Evolutionary conservation across 805 yeast genomes (phyloP), one percentile per base, ranked within the genome.

Genomic region (Ogataea polymorpha): DNA sequence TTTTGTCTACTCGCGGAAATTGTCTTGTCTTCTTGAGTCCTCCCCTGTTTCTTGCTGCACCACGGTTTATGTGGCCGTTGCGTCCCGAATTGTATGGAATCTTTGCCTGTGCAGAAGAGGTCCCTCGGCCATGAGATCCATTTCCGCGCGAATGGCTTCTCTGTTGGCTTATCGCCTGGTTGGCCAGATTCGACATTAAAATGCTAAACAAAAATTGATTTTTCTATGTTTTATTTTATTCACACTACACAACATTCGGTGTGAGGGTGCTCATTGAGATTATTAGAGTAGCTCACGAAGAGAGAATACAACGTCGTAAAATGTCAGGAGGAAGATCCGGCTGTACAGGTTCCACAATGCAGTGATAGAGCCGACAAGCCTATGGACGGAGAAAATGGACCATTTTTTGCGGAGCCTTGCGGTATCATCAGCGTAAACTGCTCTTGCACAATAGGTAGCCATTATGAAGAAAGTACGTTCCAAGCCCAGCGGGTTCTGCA

Each of bases 391-490:
- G 52, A 60, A 54, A 17, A 32, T 45, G 1, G 38, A 25, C 36
- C 45, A 34, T 5, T 34, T 20, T 14, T 44, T 37, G 3, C 48
- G 27, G 17, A 47, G 48, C 4, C 20, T 32, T 1, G 36, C 24
- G 8, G 37, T 20, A 3, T 76, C 74, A 54, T 87, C 96, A n/a
- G 71, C 72, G 53, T 78, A 86, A 1, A 87, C 91, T 0, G 88
- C 78, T 17, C 68, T 66, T 0, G 97, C 90, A 67, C 98, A 93
- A 61, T 93, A 91, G 23, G 79, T 77, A 2, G 96, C 93, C 83
- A 93, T 74, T 31, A 93, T 87, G 50, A 90, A 65, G 51, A 93
- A 91, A 0, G 96, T 85, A 36, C 96, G 70, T 56, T 86, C 91
- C 5, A 86, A 82, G 0, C 98, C 97, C 33, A 90, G 64, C 0